These are phyloP conservation scores for Metahyphopichia silvanorum DNA, from an alignment of 805 yeast genomes.

Conservation along the genomic window DNA sequence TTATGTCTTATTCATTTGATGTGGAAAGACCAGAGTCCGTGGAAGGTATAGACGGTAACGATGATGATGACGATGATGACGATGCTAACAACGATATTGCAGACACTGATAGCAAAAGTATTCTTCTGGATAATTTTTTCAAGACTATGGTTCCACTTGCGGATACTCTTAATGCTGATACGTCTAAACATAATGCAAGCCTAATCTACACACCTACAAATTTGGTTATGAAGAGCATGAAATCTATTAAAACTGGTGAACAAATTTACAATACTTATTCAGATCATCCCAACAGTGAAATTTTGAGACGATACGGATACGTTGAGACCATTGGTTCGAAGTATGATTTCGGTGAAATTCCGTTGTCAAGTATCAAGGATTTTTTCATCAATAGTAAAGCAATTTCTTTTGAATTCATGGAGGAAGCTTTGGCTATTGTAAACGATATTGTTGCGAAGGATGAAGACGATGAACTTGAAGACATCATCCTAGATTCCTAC, in stretches of 20 bases:
- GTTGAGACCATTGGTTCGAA: constrained; percentile 72
- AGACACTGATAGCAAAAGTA: constrained; percentile 6
- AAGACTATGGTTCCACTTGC: constrained; percentile 94
- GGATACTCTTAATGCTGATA: constrained; percentile 85
- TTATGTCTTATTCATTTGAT: constrained; percentile 91
- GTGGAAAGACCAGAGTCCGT: constrained; percentile 45
- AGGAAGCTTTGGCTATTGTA: constrained; percentile 27
- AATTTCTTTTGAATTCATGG: constrained; percentile 25
- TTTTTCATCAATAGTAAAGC: constrained; percentile 25
- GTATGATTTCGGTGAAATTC: constrained; percentile 78
- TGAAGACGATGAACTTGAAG: constrained; percentile 39
- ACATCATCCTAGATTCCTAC: constrained; percentile 51
- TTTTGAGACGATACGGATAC: constrained; percentile 87
- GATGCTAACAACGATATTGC: constrained; percentile 5
- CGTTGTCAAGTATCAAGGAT: constrained; percentile 38
- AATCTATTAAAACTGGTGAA: constrained; percentile 56
- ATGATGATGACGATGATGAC: constrained; percentile 16
- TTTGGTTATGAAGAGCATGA: constrained; percentile 70
- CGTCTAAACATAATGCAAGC: constrained; percentile 71
- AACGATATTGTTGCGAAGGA: constrained; percentile 22
- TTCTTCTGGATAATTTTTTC: constrained; percentile 33
- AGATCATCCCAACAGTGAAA: constrained; percentile 86
- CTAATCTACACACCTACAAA: constrained; percentile 47
- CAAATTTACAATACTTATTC: constrained; percentile 90
- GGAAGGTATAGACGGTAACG: constrained; percentile 24